Conservation (phyloP, 2,329 filamentous ascomycete species). For the Fusarium sp. region DNA sequence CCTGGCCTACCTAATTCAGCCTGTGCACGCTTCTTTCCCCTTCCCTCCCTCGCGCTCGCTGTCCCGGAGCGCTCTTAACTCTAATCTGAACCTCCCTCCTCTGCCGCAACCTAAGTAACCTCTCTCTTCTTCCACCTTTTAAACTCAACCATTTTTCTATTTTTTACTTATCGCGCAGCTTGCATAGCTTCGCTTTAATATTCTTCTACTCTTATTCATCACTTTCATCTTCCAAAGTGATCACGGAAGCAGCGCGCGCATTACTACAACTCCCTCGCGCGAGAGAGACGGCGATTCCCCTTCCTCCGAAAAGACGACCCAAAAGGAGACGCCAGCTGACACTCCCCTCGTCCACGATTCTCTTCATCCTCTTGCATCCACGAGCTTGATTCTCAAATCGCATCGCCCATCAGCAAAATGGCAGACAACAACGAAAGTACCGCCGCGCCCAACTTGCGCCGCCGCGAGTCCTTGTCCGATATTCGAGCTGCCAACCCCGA, state of each 20-base stretch:
- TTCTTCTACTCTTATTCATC: conserved; percentile 5
- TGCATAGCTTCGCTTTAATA: conserved; percentile 1
- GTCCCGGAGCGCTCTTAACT: conserved; percentile 18
- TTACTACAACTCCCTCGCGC: conserved; percentile 6
- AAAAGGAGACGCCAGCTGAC: conserved; percentile 35
- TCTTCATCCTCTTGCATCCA: neutral
- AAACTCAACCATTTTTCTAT: conserved; percentile 1
- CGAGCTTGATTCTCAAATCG: conserved; percentile 10
- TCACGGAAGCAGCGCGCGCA: conserved; percentile 35
- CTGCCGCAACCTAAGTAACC: conserved; percentile 6
- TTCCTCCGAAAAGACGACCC: conserved; percentile 34
- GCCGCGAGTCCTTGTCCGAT: conserved; percentile 66
- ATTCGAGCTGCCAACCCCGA: conserved; percentile 69
- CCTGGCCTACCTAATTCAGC: conserved; percentile 1
- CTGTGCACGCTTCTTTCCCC: conserved; percentile 16
- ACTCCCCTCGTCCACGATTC: conserved; percentile 21
- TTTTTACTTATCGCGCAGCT: conserved; percentile 17
- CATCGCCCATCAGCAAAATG: conserved; percentile 25
- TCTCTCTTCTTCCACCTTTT: conserved; percentile 18
- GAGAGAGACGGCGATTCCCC: conserved; percentile 36
- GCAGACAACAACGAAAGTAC: conserved; percentile 24
- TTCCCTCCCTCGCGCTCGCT: conserved; percentile 19
- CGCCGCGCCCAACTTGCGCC: conserved; percentile 54
- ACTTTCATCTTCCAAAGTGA: conserved; percentile 35
- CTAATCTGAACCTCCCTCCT: conserved; percentile 16